phyloP scores from a whole-genome alignment of 306 rosid species.

The Pyrus communis region DNA sequence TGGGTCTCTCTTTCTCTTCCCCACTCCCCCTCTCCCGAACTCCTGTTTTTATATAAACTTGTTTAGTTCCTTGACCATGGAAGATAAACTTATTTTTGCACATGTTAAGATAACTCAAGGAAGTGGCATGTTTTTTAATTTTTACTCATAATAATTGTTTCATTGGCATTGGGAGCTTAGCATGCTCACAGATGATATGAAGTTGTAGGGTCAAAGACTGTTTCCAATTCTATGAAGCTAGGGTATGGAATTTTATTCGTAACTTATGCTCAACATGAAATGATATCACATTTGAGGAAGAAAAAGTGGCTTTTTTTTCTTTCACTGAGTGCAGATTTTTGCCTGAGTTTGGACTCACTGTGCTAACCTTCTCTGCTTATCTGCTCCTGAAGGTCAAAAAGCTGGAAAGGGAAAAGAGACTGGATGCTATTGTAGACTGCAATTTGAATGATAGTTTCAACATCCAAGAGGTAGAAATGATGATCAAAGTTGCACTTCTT shows the following conservation, averaged over 20 bases:
- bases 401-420: constrained; percentile 77
- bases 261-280: not conserved
- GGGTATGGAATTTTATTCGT: not conserved
- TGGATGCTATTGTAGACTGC: constrained; percentile 71
- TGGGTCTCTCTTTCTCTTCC: not conserved
- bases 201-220: not conserved
- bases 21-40: constrained; percentile 6
- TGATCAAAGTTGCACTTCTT: constrained; percentile 87
- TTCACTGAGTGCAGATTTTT: not conserved
- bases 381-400: constrained; percentile 66
- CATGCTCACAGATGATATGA: constrained; percentile 1
- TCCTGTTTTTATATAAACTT: not conserved
- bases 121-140: not conserved
- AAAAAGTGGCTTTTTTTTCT: not conserved
- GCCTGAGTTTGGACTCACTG: constrained; percentile 5
- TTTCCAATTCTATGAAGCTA: not conserved
- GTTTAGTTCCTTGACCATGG: not conserved
- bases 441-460: constrained; percentile 54
- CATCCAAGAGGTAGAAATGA: constrained; percentile 84
- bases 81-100: not conserved
- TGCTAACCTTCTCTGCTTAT: constrained; percentile 3
- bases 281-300: not conserved
- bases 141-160: not conserved
- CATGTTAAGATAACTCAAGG: not conserved
- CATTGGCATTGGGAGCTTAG: constrained; percentile 2